Conservation (phyloP, 805 yeast genomes). For the Starmerella stellata region DNA sequence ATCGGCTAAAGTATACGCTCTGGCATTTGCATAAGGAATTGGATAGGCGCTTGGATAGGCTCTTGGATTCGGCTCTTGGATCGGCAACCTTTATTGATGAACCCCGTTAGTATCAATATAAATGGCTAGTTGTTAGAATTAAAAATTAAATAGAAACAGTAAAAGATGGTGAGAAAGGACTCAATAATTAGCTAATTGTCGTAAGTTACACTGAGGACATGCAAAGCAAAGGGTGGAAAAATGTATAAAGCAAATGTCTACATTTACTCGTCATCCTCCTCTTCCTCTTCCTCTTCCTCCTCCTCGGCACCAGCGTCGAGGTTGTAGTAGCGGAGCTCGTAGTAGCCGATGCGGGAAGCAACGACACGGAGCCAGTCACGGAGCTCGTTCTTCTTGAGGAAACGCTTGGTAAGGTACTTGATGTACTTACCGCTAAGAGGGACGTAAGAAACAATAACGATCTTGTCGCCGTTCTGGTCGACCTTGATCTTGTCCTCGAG, state of each 20-base stretch:
- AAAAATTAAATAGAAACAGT: too few relatives aligned
- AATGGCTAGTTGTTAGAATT: too few relatives aligned
- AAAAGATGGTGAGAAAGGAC: too few relatives aligned
- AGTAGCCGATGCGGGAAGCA: slow-evolving; percentile 83
- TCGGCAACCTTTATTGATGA: too few relatives aligned
- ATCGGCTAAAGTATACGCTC: too few relatives aligned
- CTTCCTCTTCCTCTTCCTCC: slow-evolving; percentile 62
- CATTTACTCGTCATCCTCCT: slow-evolving; percentile 17
- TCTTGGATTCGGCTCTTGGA: too few relatives aligned
- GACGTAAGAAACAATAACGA: slow-evolving; percentile 77
- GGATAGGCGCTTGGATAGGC: too few relatives aligned
- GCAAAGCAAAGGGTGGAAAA: not conserved
- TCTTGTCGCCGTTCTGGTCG: slow-evolving; percentile 60
- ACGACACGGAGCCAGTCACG: slow-evolving; percentile 99
- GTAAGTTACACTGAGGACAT: slow-evolving; percentile 3
- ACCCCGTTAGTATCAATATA: too few relatives aligned
- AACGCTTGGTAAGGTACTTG: slow-evolving; percentile 98
- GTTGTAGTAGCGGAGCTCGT: slow-evolving; percentile 97
- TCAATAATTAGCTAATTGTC: too few relatives aligned
- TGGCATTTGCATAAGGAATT: too few relatives aligned
- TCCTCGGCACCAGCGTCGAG: slow-evolving; percentile 91
- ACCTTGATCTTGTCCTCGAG: slow-evolving; percentile 88
- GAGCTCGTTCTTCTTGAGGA: slow-evolving; percentile 99
- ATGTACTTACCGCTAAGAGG: slow-evolving; percentile 99
- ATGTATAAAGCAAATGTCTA: not conserved